Evolutionary conservation across 345 rosid species (phyloP).

Genomic region (Melaleuca quinquenervia): DNA sequence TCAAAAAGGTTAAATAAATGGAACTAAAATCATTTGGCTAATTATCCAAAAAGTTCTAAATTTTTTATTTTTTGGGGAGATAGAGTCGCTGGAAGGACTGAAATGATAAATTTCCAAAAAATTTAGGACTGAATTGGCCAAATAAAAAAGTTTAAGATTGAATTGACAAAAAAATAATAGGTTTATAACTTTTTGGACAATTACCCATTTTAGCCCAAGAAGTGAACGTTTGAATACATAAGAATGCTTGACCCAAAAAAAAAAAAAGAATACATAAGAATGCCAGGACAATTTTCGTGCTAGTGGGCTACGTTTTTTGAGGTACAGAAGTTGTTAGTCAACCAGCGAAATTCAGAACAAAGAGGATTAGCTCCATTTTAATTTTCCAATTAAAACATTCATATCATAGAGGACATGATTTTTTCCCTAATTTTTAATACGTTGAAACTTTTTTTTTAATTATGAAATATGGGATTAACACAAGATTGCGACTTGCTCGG

Average conservation of each 20-base stretch:
- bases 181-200: too few species aligned
- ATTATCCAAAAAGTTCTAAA: too few species aligned
- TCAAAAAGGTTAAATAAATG: neutral
- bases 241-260: too few species aligned
- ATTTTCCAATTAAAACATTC: neutral
- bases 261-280: too few species aligned
- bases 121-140: too few species aligned
- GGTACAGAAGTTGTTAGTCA: neutral
- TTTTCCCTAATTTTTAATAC: neutral
- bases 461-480: neutral
- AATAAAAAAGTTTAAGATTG: too few species aligned
- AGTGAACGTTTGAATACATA: neutral
- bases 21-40: neutral
- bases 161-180: too few species aligned
- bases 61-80: too few species aligned
- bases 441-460: neutral
- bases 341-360: neutral
- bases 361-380: neutral
- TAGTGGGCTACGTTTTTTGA: neutral
- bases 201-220: neutral
- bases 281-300: neutral
- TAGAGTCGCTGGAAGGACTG: too few species aligned
- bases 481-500: neutral
- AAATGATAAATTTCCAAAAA: too few species aligned
- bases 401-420: neutral